phyloP scores from a whole-genome alignment of 2,329 filamentous ascomycete genomes.

The Penicillium paneum region DNA sequence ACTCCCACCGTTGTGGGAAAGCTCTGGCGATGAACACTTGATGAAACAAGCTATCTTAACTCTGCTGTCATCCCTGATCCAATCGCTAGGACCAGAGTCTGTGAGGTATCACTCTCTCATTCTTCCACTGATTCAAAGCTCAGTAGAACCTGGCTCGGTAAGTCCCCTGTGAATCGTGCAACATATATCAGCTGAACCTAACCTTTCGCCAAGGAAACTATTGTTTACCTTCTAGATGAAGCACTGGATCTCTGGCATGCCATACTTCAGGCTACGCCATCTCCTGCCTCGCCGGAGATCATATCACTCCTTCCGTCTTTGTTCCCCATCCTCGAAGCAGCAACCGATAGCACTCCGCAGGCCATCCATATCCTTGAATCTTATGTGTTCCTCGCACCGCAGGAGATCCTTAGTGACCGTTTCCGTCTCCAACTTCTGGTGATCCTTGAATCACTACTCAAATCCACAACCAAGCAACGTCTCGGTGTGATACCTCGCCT shows the following conservation, averaged over 20 bases:
- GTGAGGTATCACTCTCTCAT: conserved; percentile 75
- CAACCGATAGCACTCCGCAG: conserved; percentile 60
- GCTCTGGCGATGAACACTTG: conserved; percentile 80
- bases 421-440: conserved; percentile 37
- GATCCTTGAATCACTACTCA: conserved; percentile 41
- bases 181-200: background rate
- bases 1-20: conserved; percentile 79
- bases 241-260: conserved; percentile 84
- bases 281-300: conserved; percentile 60
- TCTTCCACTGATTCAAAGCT: conserved; percentile 76
- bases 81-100: conserved; percentile 75
- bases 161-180: conserved; percentile 12
- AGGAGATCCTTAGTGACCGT: conserved; percentile 43
- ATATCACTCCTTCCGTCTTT: conserved; percentile 60
- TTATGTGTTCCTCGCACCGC: conserved; percentile 64
- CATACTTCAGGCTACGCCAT: conserved; percentile 64
- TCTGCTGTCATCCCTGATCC: conserved; percentile 79
- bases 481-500: conserved; percentile 45
- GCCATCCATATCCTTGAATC: conserved; percentile 65
- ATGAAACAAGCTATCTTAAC: conserved; percentile 92
- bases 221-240: conserved; percentile 85
- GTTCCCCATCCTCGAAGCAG: conserved; percentile 65
- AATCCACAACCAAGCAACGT: conserved; percentile 38
- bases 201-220: conserved; percentile 49
- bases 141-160: conserved; percentile 72